Base-by-base conservation (phyloP, 1,139 yeast genomes). In the Pneumocystis sp. region DNA sequence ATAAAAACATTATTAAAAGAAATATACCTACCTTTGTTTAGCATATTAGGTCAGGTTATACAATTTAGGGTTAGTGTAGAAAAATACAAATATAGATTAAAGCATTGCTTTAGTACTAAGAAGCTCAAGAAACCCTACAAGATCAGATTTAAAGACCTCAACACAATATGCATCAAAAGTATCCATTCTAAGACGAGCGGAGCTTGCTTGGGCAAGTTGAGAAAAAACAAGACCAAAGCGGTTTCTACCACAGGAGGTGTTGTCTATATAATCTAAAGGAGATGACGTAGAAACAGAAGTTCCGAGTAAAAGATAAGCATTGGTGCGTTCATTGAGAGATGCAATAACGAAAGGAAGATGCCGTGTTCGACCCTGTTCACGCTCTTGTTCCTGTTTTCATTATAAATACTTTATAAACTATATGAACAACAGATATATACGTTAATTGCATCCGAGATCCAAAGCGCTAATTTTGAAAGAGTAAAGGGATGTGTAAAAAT, bases 121-220 rank as follows among this genome's bases (percentile, higher is more conserved):
- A 66, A 85, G 84, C 74, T 93, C 98, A 69, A 93, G 77, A 72
- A 93, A 93, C 61, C 96, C 89, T 2, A 90, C 81, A 70, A 93
- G 78, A 73, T 95, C 98, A 65, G 90, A 96, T 73, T 85, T 86
- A 67, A 89, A 78, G 63, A 95, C 85, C 75, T 93, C 97, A 61
- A 95, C 89, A 50, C 93, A 89, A 1, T 97, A 85, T 69, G 96
- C 88, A 73, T 93, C 97, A 75, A 93, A 93, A 71, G 96, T 89
- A 74, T 95, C 97, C 68, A 93, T 86, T 71, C 95, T 81, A 44
- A 90, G 91, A 70, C 88, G 85, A 5, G 97, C 97, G 57, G 91
- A 93, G 17, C 95, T 86, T 12, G 83, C 82, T 63, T 80, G 81
- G 1, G 96, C 95, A 59, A 90, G 86, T 70, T 86, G 87, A 73